These are phyloP conservation scores for Cynara cardunculus DNA, from an alignment of 129 eudicot species.

Conservation along the genomic window DNA sequence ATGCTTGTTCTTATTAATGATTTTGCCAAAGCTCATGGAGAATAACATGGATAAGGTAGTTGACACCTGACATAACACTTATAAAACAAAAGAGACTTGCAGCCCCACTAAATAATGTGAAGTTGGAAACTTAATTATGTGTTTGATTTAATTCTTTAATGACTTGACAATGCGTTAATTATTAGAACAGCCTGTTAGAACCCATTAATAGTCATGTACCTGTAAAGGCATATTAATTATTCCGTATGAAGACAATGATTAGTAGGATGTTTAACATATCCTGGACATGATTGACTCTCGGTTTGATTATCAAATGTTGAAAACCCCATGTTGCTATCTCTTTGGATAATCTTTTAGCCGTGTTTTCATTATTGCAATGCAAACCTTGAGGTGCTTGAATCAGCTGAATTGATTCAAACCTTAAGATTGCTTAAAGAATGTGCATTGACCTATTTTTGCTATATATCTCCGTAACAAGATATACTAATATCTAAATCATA, in stretches of 20 bases:
- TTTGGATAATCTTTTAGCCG: background rate
- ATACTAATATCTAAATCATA: background rate
- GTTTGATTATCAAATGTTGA: conserved; percentile 5
- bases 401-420: background rate
- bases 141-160: background rate
- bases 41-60: conserved; percentile 9
- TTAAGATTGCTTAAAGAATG: background rate
- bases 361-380: background rate
- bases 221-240: background rate
- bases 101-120: conserved; percentile 4
- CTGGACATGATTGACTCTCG: background rate
- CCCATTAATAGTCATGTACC: background rate
- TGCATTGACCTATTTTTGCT: background rate
- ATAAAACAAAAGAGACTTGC: background rate
- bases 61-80: background rate
- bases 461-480: background rate
- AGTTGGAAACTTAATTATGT: background rate
- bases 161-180: background rate
- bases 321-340: background rate
- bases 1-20: conserved; percentile 21
- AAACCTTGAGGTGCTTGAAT: background rate
- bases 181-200: background rate
- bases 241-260: background rate
- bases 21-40: conserved; percentile 3
- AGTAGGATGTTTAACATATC: background rate